Base-by-base conservation (phyloP, 805 yeast genomes). In the Millerozyma miso region DNA sequence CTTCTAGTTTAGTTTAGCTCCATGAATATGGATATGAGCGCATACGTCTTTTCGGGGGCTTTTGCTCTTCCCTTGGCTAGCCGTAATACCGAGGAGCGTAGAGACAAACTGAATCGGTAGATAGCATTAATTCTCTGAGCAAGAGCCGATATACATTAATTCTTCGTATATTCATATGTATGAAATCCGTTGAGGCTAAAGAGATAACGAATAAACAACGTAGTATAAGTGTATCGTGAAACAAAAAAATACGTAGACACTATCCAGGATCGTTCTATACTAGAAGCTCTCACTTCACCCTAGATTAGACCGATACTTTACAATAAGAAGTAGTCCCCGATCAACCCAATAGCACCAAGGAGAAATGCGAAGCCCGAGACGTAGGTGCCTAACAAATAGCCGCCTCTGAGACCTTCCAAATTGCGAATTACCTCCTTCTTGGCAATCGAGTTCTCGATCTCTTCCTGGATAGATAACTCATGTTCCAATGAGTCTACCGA, bases 331-430 rank as follows among this genome's bases (percentile, higher is more conserved):
- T 42, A 53, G 54, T 81, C 88, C 10, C 88, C 88, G 43, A 76
- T 54, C 41, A 78, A 68, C 12, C 88, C 88, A 47, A 81, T 56
- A 8, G 71, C 53, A 17, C 82, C 71, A 40, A 81, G 58, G 4
- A 71, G 55, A 41, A 79, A 74, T 0, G 80, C 74, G 10, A 63
- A 46, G 6, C 74, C 74, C 14, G 76, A 56, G 29, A 80, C 51
- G 13, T 59, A 61, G 6, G 74, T 62, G 3, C 77, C 74, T 19
- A 66, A 51, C 20, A 58, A 42, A 55, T 75, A 75, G 8, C 70
- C 68, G 1, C 57, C 41, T 41, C 61, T 58, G 19, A 79, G 46
- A 4, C 47, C 48, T 26, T 60, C 55, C 45, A 76, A 54, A 14
- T 63, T 61, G 3, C 45, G 42, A 15, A 56, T 48, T 1, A 63